Percentiles rank a stretch among this genome's conserved stretches.
Conservation (phyloP, 345 rosid species). For the Populus nigra region DNA sequence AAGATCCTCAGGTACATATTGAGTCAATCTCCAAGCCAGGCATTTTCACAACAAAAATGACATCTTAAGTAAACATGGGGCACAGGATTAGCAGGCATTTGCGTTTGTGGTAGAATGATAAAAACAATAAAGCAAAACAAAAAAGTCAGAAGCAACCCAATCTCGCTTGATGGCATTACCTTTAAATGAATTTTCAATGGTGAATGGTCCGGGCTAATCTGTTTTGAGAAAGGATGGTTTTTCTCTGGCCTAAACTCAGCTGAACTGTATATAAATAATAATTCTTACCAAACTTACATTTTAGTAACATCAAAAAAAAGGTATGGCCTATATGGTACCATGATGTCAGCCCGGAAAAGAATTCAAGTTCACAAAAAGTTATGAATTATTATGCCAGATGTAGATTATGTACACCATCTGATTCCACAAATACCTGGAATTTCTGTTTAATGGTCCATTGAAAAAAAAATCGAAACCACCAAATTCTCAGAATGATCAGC, state of each 20-base stretch:
- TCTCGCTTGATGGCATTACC: too few relatives aligned
- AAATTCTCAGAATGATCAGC: neutral
- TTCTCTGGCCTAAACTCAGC: too few relatives aligned
- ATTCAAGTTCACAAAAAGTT: neutral
- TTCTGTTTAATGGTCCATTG: neutral
- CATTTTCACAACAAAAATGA: too few relatives aligned
- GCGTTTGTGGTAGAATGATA: too few relatives aligned
- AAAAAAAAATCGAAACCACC: neutral
- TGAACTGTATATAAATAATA: neutral
- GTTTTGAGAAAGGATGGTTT: too few relatives aligned
- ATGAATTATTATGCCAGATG: neutral
- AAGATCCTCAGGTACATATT: neutral
- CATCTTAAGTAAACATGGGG: too few relatives aligned
- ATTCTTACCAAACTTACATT: neutral
- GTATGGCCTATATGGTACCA: neutral
- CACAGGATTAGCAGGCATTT: too few relatives aligned
- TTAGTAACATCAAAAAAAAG: neutral
- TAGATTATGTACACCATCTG: neutral
- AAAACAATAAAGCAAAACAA: too few relatives aligned
- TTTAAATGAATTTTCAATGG: too few relatives aligned
- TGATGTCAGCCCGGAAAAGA: neutral
- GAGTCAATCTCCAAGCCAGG: too few relatives aligned
- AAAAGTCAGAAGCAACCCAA: too few relatives aligned
- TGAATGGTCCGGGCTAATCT: too few relatives aligned
- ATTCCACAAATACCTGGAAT: neutral